A percentile compares a stretch with the other conserved stretches of the same genome.
phyloP scores from a whole-genome alignment of 176 grass and related monocot genomes.

The Areca catechu region DNA sequence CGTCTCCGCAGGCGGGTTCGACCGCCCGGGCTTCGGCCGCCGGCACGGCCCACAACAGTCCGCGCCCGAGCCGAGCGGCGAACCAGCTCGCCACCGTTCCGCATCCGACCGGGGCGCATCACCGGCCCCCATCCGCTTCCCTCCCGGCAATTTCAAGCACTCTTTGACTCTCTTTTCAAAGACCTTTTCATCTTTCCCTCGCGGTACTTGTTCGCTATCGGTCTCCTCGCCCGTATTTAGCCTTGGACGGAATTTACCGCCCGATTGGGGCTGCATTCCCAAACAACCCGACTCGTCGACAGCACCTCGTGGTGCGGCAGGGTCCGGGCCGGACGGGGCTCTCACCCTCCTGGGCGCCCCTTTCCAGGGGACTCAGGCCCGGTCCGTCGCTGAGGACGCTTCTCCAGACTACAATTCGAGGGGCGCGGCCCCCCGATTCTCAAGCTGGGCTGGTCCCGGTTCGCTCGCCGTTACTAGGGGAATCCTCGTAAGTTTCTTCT shows the following conservation, averaged over 20 bases:
- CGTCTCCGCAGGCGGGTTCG: too few species aligned
- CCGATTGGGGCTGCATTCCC: slow-evolving; percentile 25
- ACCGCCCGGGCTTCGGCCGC: too few species aligned
- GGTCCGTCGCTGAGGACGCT: slow-evolving; percentile 14
- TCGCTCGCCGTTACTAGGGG: slow-evolving; percentile 49
- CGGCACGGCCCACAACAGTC: too few species aligned
- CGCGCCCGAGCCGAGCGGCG: too few species aligned
- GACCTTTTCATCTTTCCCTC: too few species aligned
- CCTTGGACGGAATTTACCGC: slow-evolving; percentile 29
- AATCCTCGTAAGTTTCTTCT: slow-evolving; percentile 56
- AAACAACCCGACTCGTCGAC: slow-evolving; percentile 44
- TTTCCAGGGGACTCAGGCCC: slow-evolving; percentile 55
- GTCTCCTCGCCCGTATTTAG: slow-evolving; percentile 64
- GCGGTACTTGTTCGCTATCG: slow-evolving; percentile 68
- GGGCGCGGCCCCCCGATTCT: slow-evolving; percentile 1
- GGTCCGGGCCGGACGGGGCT: slow-evolving; percentile 13
- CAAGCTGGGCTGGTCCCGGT: slow-evolving; percentile 24
- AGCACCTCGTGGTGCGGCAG: slow-evolving; percentile 1
- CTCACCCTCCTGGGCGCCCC: slow-evolving; percentile 41
- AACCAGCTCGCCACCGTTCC: too few species aligned
- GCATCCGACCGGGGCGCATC: too few species aligned
- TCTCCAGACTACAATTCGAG: slow-evolving; percentile 10
- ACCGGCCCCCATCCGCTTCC: too few species aligned
- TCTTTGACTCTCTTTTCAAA: too few species aligned
- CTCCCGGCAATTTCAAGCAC: too few species aligned